Percentiles rank a stretch among this genome's conserved stretches.
Evolutionary conservation across 1,284 basidiomycete species (phyloP).

Genomic region (Malassezia furfur): DNA sequence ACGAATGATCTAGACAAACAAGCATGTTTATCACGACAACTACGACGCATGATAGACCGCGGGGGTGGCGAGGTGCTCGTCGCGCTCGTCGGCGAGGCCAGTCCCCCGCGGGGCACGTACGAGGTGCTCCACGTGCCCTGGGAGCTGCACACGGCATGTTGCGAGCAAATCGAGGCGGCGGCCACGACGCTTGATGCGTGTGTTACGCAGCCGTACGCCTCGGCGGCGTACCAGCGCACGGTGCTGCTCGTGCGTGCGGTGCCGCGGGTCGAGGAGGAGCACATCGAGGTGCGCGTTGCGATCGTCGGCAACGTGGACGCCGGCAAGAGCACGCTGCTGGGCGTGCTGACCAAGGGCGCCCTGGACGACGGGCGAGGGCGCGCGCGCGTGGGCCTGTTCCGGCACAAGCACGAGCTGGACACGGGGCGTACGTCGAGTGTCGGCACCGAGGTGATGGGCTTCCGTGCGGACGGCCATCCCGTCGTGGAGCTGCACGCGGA

Average conservation of each 20-base stretch:
- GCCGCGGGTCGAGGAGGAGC: constrained; percentile 37
- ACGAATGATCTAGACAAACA: not conserved
- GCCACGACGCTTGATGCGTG: not conserved
- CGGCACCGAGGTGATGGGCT: constrained; percentile 72
- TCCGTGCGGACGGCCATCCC: constrained; percentile 29
- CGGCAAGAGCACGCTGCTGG: constrained; percentile 87
- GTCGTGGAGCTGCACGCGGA: constrained; percentile 22
- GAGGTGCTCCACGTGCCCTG: not conserved
- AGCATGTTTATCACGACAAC: not conserved
- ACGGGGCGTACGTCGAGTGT: constrained; percentile 87
- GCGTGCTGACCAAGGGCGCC: constrained; percentile 63
- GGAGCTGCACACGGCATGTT: not conserved
- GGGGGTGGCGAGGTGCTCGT: not conserved
- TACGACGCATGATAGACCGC: not conserved
- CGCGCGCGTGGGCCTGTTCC: constrained; percentile 81
- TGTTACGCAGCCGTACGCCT: not conserved
- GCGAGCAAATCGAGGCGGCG: not conserved
- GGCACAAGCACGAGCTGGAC: constrained; percentile 96
- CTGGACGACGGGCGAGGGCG: constrained; percentile 90
- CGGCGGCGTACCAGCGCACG: constrained; percentile 16
- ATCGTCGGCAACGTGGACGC: constrained; percentile 79
- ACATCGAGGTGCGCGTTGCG: constrained; percentile 75
- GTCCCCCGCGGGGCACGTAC: not conserved
- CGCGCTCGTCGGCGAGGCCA: not conserved
- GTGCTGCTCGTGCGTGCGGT: constrained; percentile 18